These are phyloP conservation scores for Sanguinoderma infundibulare DNA, from an alignment of 1,284 basidiomycete genomes.

Conservation along the genomic window DNA sequence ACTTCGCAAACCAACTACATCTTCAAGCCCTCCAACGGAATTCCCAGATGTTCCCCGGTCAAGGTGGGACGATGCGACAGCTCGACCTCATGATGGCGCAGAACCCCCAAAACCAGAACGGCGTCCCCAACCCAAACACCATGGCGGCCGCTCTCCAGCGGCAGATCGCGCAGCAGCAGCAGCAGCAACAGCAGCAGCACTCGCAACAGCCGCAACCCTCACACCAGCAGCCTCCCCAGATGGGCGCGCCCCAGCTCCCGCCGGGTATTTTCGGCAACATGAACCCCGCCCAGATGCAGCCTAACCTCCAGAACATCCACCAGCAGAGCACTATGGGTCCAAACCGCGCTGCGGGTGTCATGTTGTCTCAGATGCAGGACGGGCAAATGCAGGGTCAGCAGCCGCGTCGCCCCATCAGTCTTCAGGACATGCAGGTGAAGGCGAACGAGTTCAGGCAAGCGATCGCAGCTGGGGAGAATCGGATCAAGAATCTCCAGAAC, in stretches of 20 bases:
- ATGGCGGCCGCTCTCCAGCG: slow-evolving; percentile 21
- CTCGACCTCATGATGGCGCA: slow-evolving; percentile 24
- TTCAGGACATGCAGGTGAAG: slow-evolving; percentile 16
- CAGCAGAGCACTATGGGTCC: slow-evolving; percentile 7
- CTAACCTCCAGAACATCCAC: slow-evolving; percentile 6
- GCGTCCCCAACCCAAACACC: slow-evolving; percentile 3
- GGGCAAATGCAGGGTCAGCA: slow-evolving; percentile 13
- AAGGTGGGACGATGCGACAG: slow-evolving; percentile 18
- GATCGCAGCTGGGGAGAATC: slow-evolving; percentile 11
- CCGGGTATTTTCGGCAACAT: slow-evolving; percentile 19
- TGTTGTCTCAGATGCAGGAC: slow-evolving; percentile 18
- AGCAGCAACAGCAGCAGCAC: slow-evolving; percentile 23
- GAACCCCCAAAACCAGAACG: slow-evolving; percentile 35
- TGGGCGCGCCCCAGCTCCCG: slow-evolving; percentile 11
- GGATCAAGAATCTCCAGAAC: slow-evolving; percentile 9
- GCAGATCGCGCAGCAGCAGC: slow-evolving; percentile 23
- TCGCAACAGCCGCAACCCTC: slow-evolving; percentile 21
- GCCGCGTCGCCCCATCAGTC: background rate
- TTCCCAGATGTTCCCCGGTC: slow-evolving; percentile 16
- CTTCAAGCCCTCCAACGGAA: slow-evolving; percentile 17
- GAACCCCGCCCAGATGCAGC: slow-evolving; percentile 5
- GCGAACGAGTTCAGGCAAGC: slow-evolving; percentile 4
- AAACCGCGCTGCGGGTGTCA: slow-evolving; percentile 9
- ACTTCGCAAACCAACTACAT: slow-evolving; percentile 9
- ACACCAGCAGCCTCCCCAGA: slow-evolving; percentile 13